These are phyloP conservation scores for Leptographium flavum DNA, from an alignment of 2,329 filamentous ascomycete species.

Conservation along the genomic window DNA sequence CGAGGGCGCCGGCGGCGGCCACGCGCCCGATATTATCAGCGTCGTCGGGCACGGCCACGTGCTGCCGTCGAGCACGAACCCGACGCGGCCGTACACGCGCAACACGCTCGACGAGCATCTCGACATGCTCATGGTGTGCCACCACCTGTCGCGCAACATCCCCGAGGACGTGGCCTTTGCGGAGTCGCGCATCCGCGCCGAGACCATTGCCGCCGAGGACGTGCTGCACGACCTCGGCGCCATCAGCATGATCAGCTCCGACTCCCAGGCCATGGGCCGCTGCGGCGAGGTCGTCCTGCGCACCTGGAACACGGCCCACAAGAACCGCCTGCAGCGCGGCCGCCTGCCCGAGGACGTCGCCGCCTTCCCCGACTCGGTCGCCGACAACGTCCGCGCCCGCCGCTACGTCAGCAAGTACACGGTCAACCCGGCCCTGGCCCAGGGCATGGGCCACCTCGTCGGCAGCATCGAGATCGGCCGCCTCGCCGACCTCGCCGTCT, in stretches of 20 bases:
- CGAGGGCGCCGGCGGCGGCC: conserved; percentile 85
- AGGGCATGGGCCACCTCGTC: conserved; percentile 78
- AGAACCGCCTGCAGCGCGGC: conserved; percentile 84
- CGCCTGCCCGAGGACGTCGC: conserved; percentile 57
- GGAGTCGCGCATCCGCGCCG: conserved; percentile 82
- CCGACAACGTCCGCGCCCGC: conserved; percentile 87
- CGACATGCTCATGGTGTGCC: conserved; percentile 98
- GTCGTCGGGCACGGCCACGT: conserved; percentile 85
- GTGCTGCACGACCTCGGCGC: conserved; percentile 89
- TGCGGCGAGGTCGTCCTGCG: conserved; percentile 86
- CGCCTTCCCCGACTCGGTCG: conserved; percentile 62
- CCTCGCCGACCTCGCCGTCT: conserved; percentile 76
- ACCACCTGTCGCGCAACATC: conserved; percentile 83
- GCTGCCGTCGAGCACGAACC: conserved; percentile 81
- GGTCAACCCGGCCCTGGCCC: conserved; percentile 80
- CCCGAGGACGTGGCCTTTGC: conserved; percentile 93
- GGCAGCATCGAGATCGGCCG: conserved; percentile 83
- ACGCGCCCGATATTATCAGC: conserved; percentile 90
- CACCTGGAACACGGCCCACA: conserved; percentile 95
- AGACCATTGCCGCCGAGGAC: conserved; percentile 94
- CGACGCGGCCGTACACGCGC: conserved; percentile 74
- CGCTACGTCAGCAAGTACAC: conserved; percentile 93
- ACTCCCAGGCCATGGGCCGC: conserved; percentile 93
- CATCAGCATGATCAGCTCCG: conserved; percentile 94
- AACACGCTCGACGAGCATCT: conserved; percentile 95